Base-by-base conservation (phyloP, 352 stramenopile species). In the Pythium dissimile region DNA sequence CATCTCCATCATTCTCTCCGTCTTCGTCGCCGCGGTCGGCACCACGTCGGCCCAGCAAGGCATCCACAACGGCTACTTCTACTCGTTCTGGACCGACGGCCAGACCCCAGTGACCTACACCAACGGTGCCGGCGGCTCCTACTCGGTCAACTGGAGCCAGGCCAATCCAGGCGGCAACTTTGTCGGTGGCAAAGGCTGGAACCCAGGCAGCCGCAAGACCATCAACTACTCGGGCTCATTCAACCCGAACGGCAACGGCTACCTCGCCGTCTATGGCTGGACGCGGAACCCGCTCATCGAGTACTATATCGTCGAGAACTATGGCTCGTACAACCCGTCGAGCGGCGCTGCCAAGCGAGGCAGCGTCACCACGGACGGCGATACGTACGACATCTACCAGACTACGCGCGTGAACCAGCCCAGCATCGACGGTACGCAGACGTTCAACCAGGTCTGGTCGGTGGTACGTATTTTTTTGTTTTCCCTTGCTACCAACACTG, bases 301-400 rank as follows among this genome's bases (percentile, higher is more conserved):
- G 31, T 55, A 55, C 48, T 55, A 55, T 20, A 55, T 55, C 16
- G 48, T 55, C 1, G 48, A 55, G 15, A 55, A 55, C 48, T 55
- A 45, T 34, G 48, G 48, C 18, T 34, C 48, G 21, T 55, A 45
- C 48, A 55, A 55, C 48, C 48, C 48, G 32, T 55, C 48, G 12
- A 45, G 31, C 12, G 48, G 48, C 1, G 48, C 48, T 6, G 18
- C 18, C 18, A 55, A 55, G 48, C 20, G 28, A 3, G 48, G 48
- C 18, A 24, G 18, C 3, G 48, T 55, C 26, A 55, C 48, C 1
- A 34, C 3, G 0, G 48, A 55, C 21, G 48, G 48, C 32, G 27
- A 37, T 37, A 37, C 48, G 35, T 57, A 57, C 50, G 50, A 57
- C 18, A 35, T 57, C 24, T 57, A 57, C 37, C 35, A 23, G 35